phyloP scores from a whole-genome alignment of 257 asterid species.

The Verbascum thapsus region DNA sequence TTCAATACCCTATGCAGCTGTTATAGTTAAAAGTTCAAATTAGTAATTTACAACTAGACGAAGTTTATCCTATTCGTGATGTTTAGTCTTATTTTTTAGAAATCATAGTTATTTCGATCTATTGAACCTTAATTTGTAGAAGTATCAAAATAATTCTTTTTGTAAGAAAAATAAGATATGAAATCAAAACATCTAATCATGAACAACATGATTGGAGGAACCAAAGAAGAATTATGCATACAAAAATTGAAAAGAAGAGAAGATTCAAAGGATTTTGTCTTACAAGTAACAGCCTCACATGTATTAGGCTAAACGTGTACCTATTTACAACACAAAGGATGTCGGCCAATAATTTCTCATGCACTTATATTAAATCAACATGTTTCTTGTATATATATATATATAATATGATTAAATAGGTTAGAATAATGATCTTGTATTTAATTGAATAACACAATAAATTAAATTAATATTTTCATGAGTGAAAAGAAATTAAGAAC shows the following conservation, averaged over 20 bases:
- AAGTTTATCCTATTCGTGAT: neutral
- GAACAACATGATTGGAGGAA: too few species aligned
- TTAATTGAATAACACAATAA: too few species aligned
- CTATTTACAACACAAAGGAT: slow-evolving; percentile 32
- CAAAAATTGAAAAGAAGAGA: neutral
- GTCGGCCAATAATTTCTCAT: slow-evolving; percentile 37
- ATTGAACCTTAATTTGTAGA: neutral
- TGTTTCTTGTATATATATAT: neutral
- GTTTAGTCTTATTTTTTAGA: too few species aligned
- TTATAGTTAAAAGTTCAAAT: neutral
- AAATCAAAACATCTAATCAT: too few species aligned
- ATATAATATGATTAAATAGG: neutral
- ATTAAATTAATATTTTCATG: too few species aligned
- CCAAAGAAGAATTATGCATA: too few species aligned
- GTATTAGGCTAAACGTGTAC: too few species aligned
- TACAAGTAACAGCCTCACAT: slow-evolving; percentile 37
- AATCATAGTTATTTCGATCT: too few species aligned
- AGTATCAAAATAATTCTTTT: too few species aligned
- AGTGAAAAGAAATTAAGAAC: neutral
- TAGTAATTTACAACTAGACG: slow-evolving; percentile 17
- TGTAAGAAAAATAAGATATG: too few species aligned
- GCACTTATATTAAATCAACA: neutral
- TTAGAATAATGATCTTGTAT: too few species aligned
- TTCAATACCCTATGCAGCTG: neutral
- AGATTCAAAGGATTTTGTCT: slow-evolving; percentile 24